phyloP scores from a whole-genome alignment of 257 asterid genomes.

The Solanum raphanifolium region DNA sequence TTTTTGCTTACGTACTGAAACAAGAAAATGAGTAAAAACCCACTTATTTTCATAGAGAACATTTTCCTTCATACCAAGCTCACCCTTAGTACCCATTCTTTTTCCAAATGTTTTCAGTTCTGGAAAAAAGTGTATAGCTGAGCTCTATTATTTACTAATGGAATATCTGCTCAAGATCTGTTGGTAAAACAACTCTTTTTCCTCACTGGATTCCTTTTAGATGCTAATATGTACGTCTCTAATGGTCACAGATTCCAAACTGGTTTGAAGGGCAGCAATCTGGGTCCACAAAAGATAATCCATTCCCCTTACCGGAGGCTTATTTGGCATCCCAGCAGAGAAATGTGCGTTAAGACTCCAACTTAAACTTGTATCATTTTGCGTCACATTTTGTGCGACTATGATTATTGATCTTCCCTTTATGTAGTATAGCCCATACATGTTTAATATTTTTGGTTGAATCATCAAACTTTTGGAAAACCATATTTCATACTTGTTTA shows the following conservation, averaged over 20 bases:
- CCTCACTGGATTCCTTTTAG: not conserved
- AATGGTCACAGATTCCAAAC: slow-evolving; percentile 53
- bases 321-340: slow-evolving; percentile 74
- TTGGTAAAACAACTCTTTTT: not conserved
- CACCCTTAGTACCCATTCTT: not conserved
- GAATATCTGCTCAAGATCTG: not conserved
- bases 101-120: not conserved
- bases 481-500: slow-evolving; percentile 4
- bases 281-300: slow-evolving; percentile 69
- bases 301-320: slow-evolving; percentile 81
- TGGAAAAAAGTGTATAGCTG: not conserved
- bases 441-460: not conserved
- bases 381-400: not conserved
- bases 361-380: not conserved
- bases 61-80: not conserved
- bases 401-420: not conserved
- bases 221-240: not conserved
- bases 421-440: not conserved
- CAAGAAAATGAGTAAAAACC: not conserved
- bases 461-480: not conserved
- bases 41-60: not conserved
- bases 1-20: not conserved
- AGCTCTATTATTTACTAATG: not conserved
- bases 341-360: slow-evolving; percentile 38
- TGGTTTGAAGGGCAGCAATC: slow-evolving; percentile 62